A percentile compares a stretch with the other conserved stretches of the same genome.
phyloP scores from a whole-genome alignment of 768 basidiomycete species.

The Termitomyces bulborhizus region DNA sequence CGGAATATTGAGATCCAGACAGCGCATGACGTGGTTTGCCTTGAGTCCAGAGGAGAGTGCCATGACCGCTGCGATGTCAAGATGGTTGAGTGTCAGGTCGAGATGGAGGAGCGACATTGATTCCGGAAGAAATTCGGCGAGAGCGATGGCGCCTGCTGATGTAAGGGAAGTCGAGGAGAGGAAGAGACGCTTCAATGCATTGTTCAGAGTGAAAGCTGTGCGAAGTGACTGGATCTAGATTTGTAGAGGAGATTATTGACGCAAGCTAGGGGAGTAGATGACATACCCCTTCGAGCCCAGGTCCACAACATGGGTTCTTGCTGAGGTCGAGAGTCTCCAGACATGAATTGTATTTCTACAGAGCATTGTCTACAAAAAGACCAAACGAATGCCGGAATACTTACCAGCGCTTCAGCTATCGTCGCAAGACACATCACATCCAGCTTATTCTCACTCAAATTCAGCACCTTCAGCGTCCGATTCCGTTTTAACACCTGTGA shows the following conservation, averaged over 20 bases:
- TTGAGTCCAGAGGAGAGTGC: conserved; percentile 85
- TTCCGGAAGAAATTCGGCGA: conserved; percentile 96
- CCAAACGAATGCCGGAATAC: conserved; percentile 17
- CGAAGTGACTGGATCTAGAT: conserved; percentile 77
- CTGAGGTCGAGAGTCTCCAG: conserved; percentile 93
- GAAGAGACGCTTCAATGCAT: conserved; percentile 87
- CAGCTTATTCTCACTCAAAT: conserved; percentile 91
- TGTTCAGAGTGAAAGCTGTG: conserved; percentile 89
- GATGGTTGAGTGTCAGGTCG: conserved; percentile 76
- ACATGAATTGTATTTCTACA: conserved; percentile 88
- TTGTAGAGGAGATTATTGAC: background rate
- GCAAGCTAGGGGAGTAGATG: too few species aligned
- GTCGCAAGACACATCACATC: conserved; percentile 73
- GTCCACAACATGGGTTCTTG: conserved; percentile 91
- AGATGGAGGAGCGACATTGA: conserved; percentile 83
- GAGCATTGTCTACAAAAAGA: background rate
- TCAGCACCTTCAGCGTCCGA: conserved; percentile 88
- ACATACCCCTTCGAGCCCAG: conserved; percentile 83
- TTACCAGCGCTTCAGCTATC: conserved; percentile 85
- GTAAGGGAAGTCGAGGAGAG: conserved; percentile 77
- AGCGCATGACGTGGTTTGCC: conserved; percentile 80
- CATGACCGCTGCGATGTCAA: conserved; percentile 90
- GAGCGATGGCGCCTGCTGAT: conserved; percentile 83
- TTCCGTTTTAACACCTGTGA: conserved; percentile 96
- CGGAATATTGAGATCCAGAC: conserved; percentile 90